Conservation (phyloP, 1,284 basidiomycete genomes). For the Tranzscheliella williamsii region DNA sequence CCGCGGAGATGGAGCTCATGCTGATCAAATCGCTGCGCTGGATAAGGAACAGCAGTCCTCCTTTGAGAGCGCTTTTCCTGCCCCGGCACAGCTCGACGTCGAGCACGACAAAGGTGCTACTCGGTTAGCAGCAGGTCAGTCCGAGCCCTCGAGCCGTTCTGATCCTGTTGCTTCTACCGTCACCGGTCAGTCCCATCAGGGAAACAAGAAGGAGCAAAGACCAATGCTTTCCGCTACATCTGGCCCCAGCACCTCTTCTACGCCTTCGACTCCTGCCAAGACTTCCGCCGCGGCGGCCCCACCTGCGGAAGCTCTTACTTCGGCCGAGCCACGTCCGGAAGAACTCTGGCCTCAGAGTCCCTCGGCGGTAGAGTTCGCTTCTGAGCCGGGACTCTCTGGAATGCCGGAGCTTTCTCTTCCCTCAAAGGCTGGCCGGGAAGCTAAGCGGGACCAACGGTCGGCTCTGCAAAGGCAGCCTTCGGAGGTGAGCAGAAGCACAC, state of each 20-base stretch:
- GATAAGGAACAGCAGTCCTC: conserved; percentile 22
- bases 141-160: no score
- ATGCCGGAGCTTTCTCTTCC: conserved; percentile 15
- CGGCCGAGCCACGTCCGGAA: conserved; percentile 39
- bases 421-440: conserved; percentile 12
- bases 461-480: conserved; percentile 13
- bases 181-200: no score
- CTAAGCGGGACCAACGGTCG: conserved; percentile 28
- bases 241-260: no score
- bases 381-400: conserved; percentile 40
- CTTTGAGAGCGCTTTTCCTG: conserved; percentile 33
- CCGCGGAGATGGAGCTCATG: conserved; percentile 6
- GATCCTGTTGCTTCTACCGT: no score
- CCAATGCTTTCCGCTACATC: no score
- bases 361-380: conserved; percentile 51
- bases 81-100: conserved; percentile 1
- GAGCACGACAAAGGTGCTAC: no score
- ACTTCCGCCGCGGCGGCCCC: conserved; percentile 8
- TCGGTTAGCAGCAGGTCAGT: no score
- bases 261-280: conserved; percentile 18
- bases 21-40: conserved; percentile 7
- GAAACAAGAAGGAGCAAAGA: no score
- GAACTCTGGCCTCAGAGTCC: conserved; percentile 52
- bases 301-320: conserved; percentile 16
- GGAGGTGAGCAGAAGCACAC: conserved; percentile 4